Evolutionary conservation across 2,329 filamentous ascomycete species (phyloP).

Genomic region (Coleophoma eucalyptorum): DNA sequence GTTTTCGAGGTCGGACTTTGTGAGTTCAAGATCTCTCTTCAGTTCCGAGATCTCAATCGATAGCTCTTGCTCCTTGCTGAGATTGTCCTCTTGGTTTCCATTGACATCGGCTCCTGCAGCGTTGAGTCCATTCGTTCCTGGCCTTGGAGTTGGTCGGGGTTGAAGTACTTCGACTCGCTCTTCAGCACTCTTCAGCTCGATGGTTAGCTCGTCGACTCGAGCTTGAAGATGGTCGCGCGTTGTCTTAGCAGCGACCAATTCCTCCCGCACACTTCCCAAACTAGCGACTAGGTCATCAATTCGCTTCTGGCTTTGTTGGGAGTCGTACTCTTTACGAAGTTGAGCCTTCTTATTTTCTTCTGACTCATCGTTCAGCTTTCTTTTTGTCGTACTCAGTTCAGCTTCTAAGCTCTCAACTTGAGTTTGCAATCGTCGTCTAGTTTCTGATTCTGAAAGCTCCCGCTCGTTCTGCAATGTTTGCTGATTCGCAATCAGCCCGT

Average conservation of each 20-base stretch:
- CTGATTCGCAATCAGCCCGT: constrained; percentile 76
- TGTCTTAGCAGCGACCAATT: constrained; percentile 82
- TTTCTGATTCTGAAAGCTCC: constrained; percentile 78
- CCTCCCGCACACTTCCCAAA: constrained; percentile 77
- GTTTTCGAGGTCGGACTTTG: constrained; percentile 75
- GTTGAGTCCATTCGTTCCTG: constrained; percentile 38
- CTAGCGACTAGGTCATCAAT: constrained; percentile 87
- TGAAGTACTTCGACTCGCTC: constrained; percentile 81
- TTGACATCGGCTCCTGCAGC: constrained; percentile 36
- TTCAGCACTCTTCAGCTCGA: constrained; percentile 84
- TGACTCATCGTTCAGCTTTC: constrained; percentile 76
- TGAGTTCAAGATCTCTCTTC: constrained; percentile 80
- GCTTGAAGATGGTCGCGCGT: constrained; percentile 84
- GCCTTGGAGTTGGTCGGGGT: constrained; percentile 67
- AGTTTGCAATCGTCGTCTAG: constrained; percentile 71
- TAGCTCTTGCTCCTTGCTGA: constrained; percentile 73
- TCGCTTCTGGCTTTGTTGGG: constrained; percentile 81
- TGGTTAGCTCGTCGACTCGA: constrained; percentile 82
- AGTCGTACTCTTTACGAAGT: constrained; percentile 85
- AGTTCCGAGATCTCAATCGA: constrained; percentile 80
- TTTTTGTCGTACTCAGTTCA: constrained; percentile 74
- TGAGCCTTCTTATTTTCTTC: constrained; percentile 82
- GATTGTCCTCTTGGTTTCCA: constrained; percentile 50
- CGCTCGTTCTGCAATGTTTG: constrained; percentile 91
- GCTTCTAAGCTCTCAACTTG: constrained; percentile 76